Base-by-base conservation (phyloP, 1,139 yeast genomes). In the Suhomyces terraborum region DNA sequence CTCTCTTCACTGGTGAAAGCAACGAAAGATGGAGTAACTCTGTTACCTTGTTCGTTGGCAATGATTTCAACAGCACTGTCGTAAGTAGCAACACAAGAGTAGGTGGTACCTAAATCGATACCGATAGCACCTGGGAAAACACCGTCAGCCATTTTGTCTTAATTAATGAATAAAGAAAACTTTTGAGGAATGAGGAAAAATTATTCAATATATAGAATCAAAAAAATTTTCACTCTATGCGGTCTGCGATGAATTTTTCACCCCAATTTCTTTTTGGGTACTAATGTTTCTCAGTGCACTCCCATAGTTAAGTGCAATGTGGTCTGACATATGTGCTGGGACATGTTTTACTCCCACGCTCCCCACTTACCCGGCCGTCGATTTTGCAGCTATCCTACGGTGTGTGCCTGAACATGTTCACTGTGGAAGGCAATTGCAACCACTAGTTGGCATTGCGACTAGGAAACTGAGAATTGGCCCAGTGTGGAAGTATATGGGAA, bases 51-150 rank as follows among this genome's bases (percentile, higher is more conserved):
- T 76, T 89, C 97, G 80, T 89, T 89, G 74, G 96, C 96, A 75
- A 89, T 88, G 72, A 89, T 89, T 75, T 88, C 97, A 43, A 73
- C 93, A 71, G 85, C 89, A 79, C 82, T 86, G 77, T 79, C 95
- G 78, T 79, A 88, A 76, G 88, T 87, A 65, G 97, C 97, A 59
- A 89, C 98, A 85, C 97, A 89, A 54, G 97, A 89, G 87, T 91
- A 88, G 59, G 96, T 88, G 65, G 97, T 89, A 83, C 98, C 98
- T 79, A 88, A 85, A 85, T 88, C 96, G 88, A 91, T 91, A 80
- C 98, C 98, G 79, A 91, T 89, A 79, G 98, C 98, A 84, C 96
- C 96, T 84, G 91, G 95, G 87, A 87, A 91, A 80, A 91, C 95
- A 86, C 96, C 96, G 84, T 91, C 97, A 84, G 91, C 88, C 91